A percentile compares a stretch with the other conserved stretches of the same genome.
Evolutionary conservation across 2,329 filamentous ascomycete species (phyloP).

Genomic region (Paraphoma sp.): DNA sequence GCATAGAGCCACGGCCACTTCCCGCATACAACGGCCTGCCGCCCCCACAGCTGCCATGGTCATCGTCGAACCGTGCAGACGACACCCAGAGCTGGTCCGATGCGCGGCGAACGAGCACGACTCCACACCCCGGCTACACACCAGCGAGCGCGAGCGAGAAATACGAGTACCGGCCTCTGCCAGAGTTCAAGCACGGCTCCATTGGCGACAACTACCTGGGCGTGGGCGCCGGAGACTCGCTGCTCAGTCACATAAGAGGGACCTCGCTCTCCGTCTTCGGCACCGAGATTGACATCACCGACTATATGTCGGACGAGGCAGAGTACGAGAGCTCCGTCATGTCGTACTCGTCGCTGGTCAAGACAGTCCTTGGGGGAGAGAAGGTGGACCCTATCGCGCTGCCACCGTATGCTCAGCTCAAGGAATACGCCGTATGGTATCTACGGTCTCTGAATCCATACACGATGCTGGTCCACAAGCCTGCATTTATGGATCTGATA

Average conservation of each 20-base stretch:
- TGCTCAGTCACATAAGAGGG: slow-evolving; percentile 76
- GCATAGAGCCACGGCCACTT: slow-evolving; percentile 64
- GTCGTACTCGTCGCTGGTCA: slow-evolving; percentile 73
- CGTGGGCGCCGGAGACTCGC: slow-evolving; percentile 66
- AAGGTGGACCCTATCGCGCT: slow-evolving; percentile 64
- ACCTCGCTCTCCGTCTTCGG: slow-evolving; percentile 80
- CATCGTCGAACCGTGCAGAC: slow-evolving; percentile 8
- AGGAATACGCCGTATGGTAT: slow-evolving; percentile 76
- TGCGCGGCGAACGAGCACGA: slow-evolving; percentile 26
- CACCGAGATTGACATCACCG: slow-evolving; percentile 78
- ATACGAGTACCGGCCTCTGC: slow-evolving; percentile 41
- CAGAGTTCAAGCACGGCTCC: slow-evolving; percentile 55
- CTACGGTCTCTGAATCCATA: slow-evolving; percentile 76
- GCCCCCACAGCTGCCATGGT: slow-evolving; percentile 25
- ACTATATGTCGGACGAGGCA: slow-evolving; percentile 71
- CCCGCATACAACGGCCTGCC: slow-evolving; percentile 41
- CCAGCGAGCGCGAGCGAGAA: slow-evolving; percentile 24
- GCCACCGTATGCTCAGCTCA: slow-evolving; percentile 68
- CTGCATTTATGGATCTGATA: slow-evolving; percentile 72
- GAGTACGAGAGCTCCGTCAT: slow-evolving; percentile 65
- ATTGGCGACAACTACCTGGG: slow-evolving; percentile 71
- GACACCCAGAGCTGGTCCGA: slow-evolving; percentile 33
- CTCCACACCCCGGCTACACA: slow-evolving; percentile 34
- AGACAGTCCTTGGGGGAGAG: slow-evolving; percentile 65
- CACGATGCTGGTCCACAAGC: slow-evolving; percentile 77